These are phyloP conservation scores for Paramecium sonneborni DNA, from an alignment of 73 alveolate genomes.

Conservation along the genomic window DNA sequence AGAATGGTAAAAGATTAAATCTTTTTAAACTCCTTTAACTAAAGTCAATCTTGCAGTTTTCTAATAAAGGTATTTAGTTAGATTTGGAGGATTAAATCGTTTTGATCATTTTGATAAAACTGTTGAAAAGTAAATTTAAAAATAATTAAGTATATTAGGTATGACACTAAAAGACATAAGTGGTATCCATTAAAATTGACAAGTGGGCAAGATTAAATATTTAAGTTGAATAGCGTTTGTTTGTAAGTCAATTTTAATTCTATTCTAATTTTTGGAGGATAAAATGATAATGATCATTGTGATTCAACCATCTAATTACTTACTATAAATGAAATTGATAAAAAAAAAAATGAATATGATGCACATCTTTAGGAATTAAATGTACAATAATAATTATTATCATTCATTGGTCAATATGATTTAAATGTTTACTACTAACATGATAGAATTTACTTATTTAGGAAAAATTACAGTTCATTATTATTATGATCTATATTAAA, in stretches of 20 bases:
- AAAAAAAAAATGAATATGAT: neutral
- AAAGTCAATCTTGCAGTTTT: neutral
- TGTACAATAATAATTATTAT: neutral
- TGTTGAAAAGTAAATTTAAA: neutral
- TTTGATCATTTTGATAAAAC: slow-evolving; percentile 36
- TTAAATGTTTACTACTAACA: slow-evolving; percentile 3
- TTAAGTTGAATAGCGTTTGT: neutral
- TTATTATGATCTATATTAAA: neutral
- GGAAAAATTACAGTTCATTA: neutral
- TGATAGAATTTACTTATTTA: slow-evolving; percentile 36
- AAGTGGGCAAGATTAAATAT: neutral
- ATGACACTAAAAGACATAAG: slow-evolving; percentile 25
- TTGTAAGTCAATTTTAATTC: neutral
- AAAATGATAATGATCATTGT: neutral
- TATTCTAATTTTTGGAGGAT: slow-evolving; percentile 18
- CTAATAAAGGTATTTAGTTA: neutral
- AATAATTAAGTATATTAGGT: neutral
- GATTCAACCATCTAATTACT: neutral
- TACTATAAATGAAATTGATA: neutral
- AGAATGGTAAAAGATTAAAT: slow-evolving; percentile 5
- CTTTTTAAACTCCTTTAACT: neutral
- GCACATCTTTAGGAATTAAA: neutral
- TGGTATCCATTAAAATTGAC: neutral
- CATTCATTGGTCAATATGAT: slow-evolving; percentile 28
- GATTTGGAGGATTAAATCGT: slow-evolving; percentile 37